Evolutionary conservation across 2,329 filamentous ascomycete species (phyloP), one percentile per base, ranked within the genome.

Genomic region (Hymenoscyphus occultus): DNA sequence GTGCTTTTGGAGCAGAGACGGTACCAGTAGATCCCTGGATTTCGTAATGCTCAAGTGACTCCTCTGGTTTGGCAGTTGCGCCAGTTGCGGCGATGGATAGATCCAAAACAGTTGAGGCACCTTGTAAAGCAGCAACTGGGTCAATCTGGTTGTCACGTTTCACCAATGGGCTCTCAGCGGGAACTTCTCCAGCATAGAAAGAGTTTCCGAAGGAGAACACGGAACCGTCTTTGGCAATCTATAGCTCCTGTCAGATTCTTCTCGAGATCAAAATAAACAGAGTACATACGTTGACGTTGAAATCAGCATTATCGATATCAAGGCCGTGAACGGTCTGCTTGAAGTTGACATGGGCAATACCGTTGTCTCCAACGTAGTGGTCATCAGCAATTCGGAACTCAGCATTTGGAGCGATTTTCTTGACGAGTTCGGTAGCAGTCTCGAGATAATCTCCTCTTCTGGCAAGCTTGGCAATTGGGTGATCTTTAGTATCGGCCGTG

Each of bases 131-230:
- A 57, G 76, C 73, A 10, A 77, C 72, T 22, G 82, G 78, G 31
- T 82, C 79, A 2, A 78, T 74, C 63, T 77, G 75, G 13, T 35
- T 35, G n/a, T 74, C 77, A 31, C 79, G 77, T 73, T 80, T 81
- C 51, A 62, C 74, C 62, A 80, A 70, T 14, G 76, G 77, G 67
- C 71, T 77, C 54, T 76, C 73, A 14, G 76, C 74, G 61, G 82
- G 78, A 32, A 82, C 74, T 10, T 76, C 71, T 48, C 81, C 82
- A 32, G 77, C 79, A 76, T 76, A 79, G 69, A 81, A 80, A 5
- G 78, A 79, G 67, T 83, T 84, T 48, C 84, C 84, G 65, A 82
- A 84, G 1, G 84, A 87, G 75, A 88, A 84, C 61, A 87, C 77
- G 10, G 76, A 78, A 32, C 85, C 85, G 65, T 87, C 80, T 19